A percentile compares a stretch with the other conserved stretches of the same genome.
Conservation (phyloP, 2,329 filamentous ascomycete genomes). For the Whalleya microplaca region DNA sequence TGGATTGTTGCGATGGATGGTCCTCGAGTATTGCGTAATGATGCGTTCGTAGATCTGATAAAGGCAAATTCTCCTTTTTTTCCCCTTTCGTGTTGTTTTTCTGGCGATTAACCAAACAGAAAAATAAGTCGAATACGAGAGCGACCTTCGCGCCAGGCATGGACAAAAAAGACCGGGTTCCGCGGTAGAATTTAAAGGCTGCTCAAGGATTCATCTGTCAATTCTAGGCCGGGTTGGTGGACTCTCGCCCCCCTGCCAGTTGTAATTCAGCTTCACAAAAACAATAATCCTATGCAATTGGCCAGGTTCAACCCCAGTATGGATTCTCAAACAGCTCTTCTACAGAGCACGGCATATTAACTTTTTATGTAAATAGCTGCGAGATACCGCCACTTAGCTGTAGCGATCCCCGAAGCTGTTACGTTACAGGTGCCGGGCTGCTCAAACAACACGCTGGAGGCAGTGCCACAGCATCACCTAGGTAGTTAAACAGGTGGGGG, state of each 20-base stretch:
- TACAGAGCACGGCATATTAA: conserved; percentile 7
- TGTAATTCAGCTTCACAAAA: conserved; percentile 22
- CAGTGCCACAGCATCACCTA: conserved; percentile 25
- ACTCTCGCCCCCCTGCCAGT: conserved; percentile 17
- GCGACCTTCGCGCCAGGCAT: conserved; percentile 18
- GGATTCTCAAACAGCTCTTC: not conserved
- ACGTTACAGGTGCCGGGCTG: conserved; percentile 24
- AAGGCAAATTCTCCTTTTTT: not conserved
- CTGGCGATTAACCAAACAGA: conserved; percentile 5
- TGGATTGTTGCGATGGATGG: conserved; percentile 9
- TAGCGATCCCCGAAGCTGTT: conserved; percentile 16
- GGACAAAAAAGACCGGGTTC: conserved; percentile 21
- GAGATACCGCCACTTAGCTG: conserved; percentile 23
- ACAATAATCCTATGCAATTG: conserved; percentile 18
- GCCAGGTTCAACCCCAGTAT: conserved; percentile 9
- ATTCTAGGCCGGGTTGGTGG: conserved; percentile 15
- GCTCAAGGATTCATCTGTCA: conserved; percentile 24
- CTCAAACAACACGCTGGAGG: conserved; percentile 13
- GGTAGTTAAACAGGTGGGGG: conserved; percentile 6
- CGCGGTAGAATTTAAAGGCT: conserved; percentile 31
- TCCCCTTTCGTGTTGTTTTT: not conserved
- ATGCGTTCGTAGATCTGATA: not conserved
- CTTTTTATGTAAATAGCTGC: conserved; percentile 19
- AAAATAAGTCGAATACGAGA: conserved; percentile 31
- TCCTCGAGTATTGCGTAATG: conserved; percentile 8